Percentiles rank a stretch among this genome's conserved stretches.
These are phyloP conservation scores for Cladosporium sp. DNA, from an alignment of 2,329 filamentous ascomycete species.

Conservation along the genomic window DNA sequence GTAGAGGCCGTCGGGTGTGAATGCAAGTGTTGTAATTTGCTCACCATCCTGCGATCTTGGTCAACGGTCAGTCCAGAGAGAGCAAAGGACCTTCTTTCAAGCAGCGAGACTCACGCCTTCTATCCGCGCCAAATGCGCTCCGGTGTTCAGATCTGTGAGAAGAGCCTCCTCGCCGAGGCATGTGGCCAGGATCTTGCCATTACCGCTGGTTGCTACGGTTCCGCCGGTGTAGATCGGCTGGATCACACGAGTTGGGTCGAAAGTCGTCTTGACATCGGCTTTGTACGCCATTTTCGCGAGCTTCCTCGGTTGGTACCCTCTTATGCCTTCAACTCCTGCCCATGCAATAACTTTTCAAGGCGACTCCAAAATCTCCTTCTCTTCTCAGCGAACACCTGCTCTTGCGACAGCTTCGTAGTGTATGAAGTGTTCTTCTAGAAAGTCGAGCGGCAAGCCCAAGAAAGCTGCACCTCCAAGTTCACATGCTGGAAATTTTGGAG, in stretches of 20 bases:
- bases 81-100: conserved; percentile 1
- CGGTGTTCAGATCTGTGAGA: conserved; percentile 76
- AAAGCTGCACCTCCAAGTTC: neutral
- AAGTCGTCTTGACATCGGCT: conserved; percentile 71
- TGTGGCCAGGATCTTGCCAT: conserved; percentile 76
- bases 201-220: conserved; percentile 72
- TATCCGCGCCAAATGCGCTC: conserved; percentile 73
- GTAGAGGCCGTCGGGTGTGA: conserved; percentile 83
- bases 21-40: conserved; percentile 67
- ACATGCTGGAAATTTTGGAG: neutral
- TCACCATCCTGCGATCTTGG: conserved; percentile 50
- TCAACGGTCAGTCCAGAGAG: conserved; percentile 33
- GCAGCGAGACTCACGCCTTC: conserved; percentile 64
- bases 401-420: neutral
- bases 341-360: neutral
- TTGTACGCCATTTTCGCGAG: conserved; percentile 44
- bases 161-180: conserved; percentile 89
- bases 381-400: neutral
- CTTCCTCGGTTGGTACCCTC: neutral
- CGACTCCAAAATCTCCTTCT: neutral
- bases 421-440: neutral
- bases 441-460: neutral
- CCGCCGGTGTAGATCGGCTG: conserved; percentile 93
- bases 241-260: conserved; percentile 74
- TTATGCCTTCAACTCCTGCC: neutral